Base-by-base conservation (phyloP, 345 rosid species). In the Anacardium occidentale region DNA sequence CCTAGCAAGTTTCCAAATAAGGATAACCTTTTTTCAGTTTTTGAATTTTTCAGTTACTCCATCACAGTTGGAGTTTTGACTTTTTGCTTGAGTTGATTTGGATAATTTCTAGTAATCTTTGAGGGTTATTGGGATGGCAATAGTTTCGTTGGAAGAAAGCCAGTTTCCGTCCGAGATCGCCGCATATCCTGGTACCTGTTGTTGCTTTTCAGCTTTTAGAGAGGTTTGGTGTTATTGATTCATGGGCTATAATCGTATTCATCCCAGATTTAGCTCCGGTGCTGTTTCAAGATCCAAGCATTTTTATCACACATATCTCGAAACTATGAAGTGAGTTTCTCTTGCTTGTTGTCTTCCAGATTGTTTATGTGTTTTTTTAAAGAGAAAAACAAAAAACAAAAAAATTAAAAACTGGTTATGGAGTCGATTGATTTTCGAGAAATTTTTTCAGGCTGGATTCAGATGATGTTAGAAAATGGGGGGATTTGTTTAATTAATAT, bases 251-350 rank as follows among this genome's bases (percentile, higher is more conserved):
- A 56, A 42, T 66, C 86, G 74, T 70, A 69, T 73, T 74, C 71
- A 68, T 59, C 64, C 59, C 42, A 67, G 82, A 62, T 73, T 79
- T 62, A 20, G 63, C n/a, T 20, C 47, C 2, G 47, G 14, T 72
- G 52, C 82, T 77, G 59, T 75, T 79, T 50, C 29, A 10, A 55
- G 84, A 77, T 86, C 87, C 71, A 81, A 78, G 60, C 50, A 79
- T 67, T 78, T 69, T 51, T 71, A 80, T 55, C 85, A 55, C 69
- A 83, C 70, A 82, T 50, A 62, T 66, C 76, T 77, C 32, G 85
- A 75, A 69, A 74, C 86, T 55, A 88, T 88, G 93, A 85, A 78
- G 93, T 88, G 69, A 83, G 90, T 74, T 70, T 45, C 32, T 29
- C 47, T 7, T 17, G 29, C 58, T 22, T n/a, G 29, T 13, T 21